Evolutionary conservation across 2,329 filamentous ascomycete species (phyloP).

Genomic region (Aureobasidium sp.): DNA sequence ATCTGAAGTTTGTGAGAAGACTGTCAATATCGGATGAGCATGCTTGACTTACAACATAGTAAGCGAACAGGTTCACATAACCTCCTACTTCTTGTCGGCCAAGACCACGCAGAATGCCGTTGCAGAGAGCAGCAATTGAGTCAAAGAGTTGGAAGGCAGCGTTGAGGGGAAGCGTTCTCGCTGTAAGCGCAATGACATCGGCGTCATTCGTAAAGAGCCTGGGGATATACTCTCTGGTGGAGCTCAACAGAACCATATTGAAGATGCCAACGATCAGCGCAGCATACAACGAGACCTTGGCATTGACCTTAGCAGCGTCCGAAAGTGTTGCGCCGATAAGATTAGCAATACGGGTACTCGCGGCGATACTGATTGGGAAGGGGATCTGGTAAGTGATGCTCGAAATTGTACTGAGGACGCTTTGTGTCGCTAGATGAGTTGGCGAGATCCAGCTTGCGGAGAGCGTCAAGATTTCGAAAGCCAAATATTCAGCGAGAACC

Average conservation of each 20-base stretch:
- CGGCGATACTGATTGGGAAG: slow-evolving; percentile 83
- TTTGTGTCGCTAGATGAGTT: slow-evolving; percentile 78
- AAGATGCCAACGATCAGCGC: slow-evolving; percentile 66
- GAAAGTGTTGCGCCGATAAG: slow-evolving; percentile 80
- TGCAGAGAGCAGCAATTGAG: slow-evolving; percentile 67
- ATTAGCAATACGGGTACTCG: slow-evolving; percentile 82
- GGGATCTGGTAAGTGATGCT: slow-evolving; percentile 40
- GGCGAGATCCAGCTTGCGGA: slow-evolving; percentile 71
- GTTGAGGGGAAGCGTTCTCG: slow-evolving; percentile 66
- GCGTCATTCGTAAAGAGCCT: slow-evolving; percentile 63
- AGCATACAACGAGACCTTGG: slow-evolving; percentile 63
- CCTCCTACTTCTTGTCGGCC: slow-evolving; percentile 84
- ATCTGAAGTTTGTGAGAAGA: slow-evolving; percentile 33
- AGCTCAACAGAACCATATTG: slow-evolving; percentile 46
- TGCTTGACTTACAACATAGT: slow-evolving; percentile 54
- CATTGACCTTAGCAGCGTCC: slow-evolving; percentile 69
- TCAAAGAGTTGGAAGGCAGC: slow-evolving; percentile 89
- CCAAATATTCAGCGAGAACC: slow-evolving; percentile 86
- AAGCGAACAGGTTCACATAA: slow-evolving; percentile 76
- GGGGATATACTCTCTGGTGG: slow-evolving; percentile 63
- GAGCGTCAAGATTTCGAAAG: slow-evolving; percentile 86
- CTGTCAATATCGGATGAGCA: not conserved
- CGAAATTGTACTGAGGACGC: slow-evolving; percentile 55
- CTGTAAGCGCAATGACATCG: slow-evolving; percentile 58
- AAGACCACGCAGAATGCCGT: slow-evolving; percentile 77